phyloP scores from a whole-genome alignment of 495 filamentous ascomycete genomes.

The Lophium mytilinum region DNA sequence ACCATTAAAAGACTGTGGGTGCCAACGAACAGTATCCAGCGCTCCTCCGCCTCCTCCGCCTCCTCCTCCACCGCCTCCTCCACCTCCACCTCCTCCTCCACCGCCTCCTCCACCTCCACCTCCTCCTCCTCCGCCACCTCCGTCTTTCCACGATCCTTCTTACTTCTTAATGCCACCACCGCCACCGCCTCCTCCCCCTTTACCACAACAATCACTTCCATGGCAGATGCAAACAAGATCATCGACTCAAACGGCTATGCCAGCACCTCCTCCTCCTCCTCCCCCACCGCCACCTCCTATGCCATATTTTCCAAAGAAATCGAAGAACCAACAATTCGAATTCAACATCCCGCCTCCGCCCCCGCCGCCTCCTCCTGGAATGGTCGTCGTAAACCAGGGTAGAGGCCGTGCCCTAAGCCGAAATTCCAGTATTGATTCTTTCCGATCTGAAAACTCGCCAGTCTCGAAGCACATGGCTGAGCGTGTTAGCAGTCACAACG shows the following conservation, averaged over 20 bases:
- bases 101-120: background rate
- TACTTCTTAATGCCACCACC: background rate
- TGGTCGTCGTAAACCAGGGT: background rate
- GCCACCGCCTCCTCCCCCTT: background rate
- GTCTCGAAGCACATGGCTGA: background rate
- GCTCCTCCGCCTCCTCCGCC: no score
- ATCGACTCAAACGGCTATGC: background rate
- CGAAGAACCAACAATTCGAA: background rate
- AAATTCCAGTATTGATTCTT: constrained; percentile 1
- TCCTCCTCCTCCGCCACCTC: background rate
- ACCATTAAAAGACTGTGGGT: no score
- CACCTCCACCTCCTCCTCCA: background rate
- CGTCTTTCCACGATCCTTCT: no score
- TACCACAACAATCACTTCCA: background rate
- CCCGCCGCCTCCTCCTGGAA: background rate
- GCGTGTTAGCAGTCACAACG: constrained; percentile 1
- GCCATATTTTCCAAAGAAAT: background rate
- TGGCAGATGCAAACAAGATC: background rate
- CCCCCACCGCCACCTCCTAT: constrained; percentile 5
- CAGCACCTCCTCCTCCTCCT: constrained; percentile 8
- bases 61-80: no score
- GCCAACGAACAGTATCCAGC: no score
- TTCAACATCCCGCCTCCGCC: background rate
- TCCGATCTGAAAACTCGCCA: background rate
- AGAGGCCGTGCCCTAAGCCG: background rate